These are phyloP conservation scores for Fusarium neocosmosporiellum DNA, from an alignment of 2,329 filamentous ascomycete species.

Conservation along the genomic window DNA sequence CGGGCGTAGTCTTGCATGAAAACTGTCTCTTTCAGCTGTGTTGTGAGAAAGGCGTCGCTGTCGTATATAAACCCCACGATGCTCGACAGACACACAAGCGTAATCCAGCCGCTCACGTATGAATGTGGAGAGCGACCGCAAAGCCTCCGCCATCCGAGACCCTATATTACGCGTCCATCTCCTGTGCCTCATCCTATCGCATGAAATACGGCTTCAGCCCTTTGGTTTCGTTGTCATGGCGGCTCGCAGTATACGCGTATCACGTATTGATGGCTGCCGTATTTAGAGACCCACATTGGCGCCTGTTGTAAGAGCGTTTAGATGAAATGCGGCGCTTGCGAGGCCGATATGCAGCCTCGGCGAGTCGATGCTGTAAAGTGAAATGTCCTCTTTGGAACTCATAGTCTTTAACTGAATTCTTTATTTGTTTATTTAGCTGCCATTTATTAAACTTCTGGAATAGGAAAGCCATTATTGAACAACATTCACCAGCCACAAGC, in stretches of 20 bases:
- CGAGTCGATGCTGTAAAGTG: background rate
- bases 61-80: background rate
- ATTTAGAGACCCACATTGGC: background rate
- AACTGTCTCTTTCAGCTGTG: background rate
- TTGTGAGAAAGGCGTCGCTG: background rate
- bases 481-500: background rate
- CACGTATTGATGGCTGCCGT: background rate
- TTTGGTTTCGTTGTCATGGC: background rate
- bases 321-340: background rate
- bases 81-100: background rate
- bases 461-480: background rate
- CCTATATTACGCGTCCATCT: background rate
- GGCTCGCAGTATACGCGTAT: constrained; percentile 6
- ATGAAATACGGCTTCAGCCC: background rate
- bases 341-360: background rate
- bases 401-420: background rate
- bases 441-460: background rate
- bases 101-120: background rate
- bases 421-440: background rate
- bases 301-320: background rate
- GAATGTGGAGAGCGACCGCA: background rate
- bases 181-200: background rate
- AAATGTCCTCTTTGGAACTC: background rate
- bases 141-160: background rate
- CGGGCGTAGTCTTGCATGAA: background rate